These are phyloP conservation scores for Candida qinlingensis DNA, from an alignment of 805 yeast genomes.

Conservation along the genomic window DNA sequence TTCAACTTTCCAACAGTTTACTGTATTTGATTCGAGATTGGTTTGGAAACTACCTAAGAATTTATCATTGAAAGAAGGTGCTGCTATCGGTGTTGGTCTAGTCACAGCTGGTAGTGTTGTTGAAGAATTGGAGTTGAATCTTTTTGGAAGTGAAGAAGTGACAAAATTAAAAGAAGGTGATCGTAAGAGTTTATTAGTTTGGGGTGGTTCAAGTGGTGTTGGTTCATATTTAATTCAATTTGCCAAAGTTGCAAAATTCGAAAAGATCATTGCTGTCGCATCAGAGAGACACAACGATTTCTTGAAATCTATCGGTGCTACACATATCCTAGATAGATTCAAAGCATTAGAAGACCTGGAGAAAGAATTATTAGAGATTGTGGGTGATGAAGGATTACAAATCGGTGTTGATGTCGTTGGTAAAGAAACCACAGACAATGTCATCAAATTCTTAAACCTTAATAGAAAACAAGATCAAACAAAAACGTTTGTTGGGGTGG, in stretches of 20 bases:
- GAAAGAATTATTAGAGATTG: constrained; percentile 17
- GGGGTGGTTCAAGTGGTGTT: constrained; percentile 47
- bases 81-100: constrained; percentile 43
- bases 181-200: constrained; percentile 29
- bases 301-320: constrained; percentile 39
- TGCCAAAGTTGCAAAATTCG: constrained; percentile 34
- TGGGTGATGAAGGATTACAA: constrained; percentile 26
- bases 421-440: constrained; percentile 31
- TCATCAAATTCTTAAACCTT: constrained; percentile 27
- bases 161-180: constrained; percentile 4
- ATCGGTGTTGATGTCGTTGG: constrained; percentile 42
- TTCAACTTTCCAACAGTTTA: constrained; percentile 42
- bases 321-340: constrained; percentile 33
- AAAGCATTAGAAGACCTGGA: constrained; percentile 21
- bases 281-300: constrained; percentile 33
- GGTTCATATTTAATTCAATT: constrained; percentile 39
- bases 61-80: constrained; percentile 34
- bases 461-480: constrained; percentile 11
- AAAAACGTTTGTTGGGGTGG: constrained; percentile 35
- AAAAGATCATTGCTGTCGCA: constrained; percentile 39
- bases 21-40: constrained; percentile 38
- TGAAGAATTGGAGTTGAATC: constrained; percentile 22
- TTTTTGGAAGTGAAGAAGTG: constrained; percentile 14
- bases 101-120: constrained; percentile 37
- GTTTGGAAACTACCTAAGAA: constrained; percentile 39